A percentile compares a stretch with the other conserved stretches of the same genome.
These are phyloP conservation scores for Erodium maritimum DNA, from an alignment of 345 rosid genomes.

Conservation along the genomic window DNA sequence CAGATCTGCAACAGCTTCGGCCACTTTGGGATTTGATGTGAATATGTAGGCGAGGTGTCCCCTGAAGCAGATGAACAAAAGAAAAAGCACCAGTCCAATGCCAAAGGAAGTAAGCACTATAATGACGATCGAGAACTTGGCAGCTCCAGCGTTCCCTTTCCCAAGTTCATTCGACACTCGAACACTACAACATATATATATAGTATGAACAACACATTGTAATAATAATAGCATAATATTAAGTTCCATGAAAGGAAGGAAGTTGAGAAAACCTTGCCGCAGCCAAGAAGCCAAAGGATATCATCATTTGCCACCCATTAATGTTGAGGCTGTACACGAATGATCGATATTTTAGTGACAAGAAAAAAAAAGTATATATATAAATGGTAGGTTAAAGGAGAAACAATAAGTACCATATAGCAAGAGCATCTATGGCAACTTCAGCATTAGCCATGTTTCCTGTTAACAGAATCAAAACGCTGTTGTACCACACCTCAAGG, in stretches of 20 bases:
- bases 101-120: neutral
- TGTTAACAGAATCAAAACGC: too few relatives aligned
- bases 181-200: constrained; percentile 2
- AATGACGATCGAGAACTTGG: constrained; percentile 2
- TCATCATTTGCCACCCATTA: constrained; percentile 6
- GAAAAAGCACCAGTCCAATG: constrained; percentile 9
- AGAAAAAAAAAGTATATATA: too few relatives aligned
- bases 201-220: too few relatives aligned
- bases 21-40: constrained; percentile 5
- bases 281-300: constrained; percentile 9
- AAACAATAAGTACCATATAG: too few relatives aligned
- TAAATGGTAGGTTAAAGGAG: too few relatives aligned
- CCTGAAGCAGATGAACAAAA: constrained; percentile 7
- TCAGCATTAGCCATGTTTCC: too few relatives aligned
- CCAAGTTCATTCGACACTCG: constrained; percentile 11
- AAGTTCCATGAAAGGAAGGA: neutral
- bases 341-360: too few relatives aligned
- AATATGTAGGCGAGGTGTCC: constrained; percentile 6
- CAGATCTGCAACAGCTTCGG: constrained; percentile 4
- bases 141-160: constrained; percentile 3
- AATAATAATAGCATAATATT: too few relatives aligned
- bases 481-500: too few relatives aligned
- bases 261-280: constrained; percentile 6
- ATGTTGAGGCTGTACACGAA: constrained; percentile 7
- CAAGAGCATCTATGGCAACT: too few relatives aligned